These are phyloP conservation scores for Trametes sp. DNA, from an alignment of 1,284 basidiomycete genomes.

Conservation along the genomic window DNA sequence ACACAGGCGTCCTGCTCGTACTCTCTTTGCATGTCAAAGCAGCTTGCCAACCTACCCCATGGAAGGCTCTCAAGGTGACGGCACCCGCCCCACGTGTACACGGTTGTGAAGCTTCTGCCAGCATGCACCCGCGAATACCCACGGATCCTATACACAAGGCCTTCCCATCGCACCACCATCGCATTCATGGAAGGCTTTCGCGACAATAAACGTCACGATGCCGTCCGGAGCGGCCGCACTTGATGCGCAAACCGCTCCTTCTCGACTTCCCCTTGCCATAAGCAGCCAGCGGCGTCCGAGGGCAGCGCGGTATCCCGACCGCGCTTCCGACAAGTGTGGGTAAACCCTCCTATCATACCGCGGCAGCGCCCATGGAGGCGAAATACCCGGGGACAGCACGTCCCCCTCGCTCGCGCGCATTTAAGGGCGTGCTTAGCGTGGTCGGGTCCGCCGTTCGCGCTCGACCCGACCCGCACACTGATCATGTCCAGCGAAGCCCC, in stretches of 20 bases:
- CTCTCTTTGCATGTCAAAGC: not conserved
- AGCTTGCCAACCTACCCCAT: not conserved
- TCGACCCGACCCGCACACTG: not conserved
- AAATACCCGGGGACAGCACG: not conserved
- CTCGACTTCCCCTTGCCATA: conserved; percentile 1
- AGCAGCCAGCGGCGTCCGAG: conserved; percentile 4
- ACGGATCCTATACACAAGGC: not conserved
- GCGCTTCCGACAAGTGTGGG: not conserved
- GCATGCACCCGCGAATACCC: not conserved
- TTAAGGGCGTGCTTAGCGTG: not conserved
- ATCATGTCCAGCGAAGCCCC: conserved; percentile 6
- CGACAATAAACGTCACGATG: not conserved
- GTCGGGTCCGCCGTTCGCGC: not conserved
- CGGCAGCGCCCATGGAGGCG: not conserved
- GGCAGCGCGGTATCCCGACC: conserved; percentile 2
- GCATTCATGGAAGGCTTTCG: not conserved
- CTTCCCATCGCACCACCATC: not conserved
- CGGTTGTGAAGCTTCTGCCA: not conserved
- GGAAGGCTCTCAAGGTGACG: not conserved
- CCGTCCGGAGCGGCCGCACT: conserved; percentile 8
- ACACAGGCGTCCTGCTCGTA: too few relatives aligned
- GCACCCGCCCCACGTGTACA: not conserved
- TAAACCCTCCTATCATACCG: too few relatives aligned
- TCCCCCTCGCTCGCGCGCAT: not conserved
- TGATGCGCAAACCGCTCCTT: not conserved